Evolutionary conservation across 139 green algal species (phyloP), one percentile per base, ranked within the genome.

Genomic region (Eudorina sp.): DNA sequence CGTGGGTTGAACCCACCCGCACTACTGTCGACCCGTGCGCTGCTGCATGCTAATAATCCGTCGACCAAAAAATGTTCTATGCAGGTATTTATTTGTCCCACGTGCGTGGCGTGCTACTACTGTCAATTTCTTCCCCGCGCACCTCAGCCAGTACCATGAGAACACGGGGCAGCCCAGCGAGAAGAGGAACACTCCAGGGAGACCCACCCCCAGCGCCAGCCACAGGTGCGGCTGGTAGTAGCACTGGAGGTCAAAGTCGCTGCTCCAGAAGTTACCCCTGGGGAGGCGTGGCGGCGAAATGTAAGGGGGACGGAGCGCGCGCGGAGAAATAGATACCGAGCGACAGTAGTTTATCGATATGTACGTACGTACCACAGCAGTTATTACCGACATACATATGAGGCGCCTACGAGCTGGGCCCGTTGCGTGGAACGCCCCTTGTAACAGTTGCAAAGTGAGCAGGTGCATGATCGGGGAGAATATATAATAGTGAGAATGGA

Each of bases 131-230:
- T n/a, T n/a, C n/a, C n/a, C 2, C 68, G 16, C 73, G 45, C 45
- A 83, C 76, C 76, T 51, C 4, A 83, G 76, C 76, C 76, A 83
- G 4, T 36, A 38, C 76, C 76, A 83, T 4, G n/a, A 51, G 79
- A 85, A 85, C 18, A 85, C 11, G 19, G 79, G 79, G 55, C 29
- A 43, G 23, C 79, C 79, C 5, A 55, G 19, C 36, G 25, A 40
- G 79, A 85, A 60, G 23, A 85, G 79, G 23, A 75, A 27, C 29
- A 85, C 55, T 3, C 79, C 79, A 66, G 79, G 79, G 27, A 85
- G 79, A 25, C 79, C 53, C 79, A 85, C 79, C 18, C 13, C 79
- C 55, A 85, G 79, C 23, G 58, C 38, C 79, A 85, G 41, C 79
- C 55, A 73, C 38, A 85, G 79, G 60, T 85, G 79, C 58, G 58